phyloP scores from a whole-genome alignment of 2,329 filamentous ascomycete genomes.

The Diplodia mutila region DNA sequence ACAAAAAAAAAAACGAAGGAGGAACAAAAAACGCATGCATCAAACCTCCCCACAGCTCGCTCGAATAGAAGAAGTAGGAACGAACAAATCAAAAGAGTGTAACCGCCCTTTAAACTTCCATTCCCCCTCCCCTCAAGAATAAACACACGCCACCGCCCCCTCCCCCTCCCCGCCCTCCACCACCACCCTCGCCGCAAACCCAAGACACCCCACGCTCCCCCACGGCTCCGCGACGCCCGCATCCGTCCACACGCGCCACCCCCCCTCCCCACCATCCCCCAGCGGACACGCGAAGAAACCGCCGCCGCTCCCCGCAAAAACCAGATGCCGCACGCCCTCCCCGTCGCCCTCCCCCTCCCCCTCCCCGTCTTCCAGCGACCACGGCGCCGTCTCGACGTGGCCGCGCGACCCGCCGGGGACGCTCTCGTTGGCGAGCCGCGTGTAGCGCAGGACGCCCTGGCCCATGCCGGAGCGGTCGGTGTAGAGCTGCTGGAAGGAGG shows the following conservation, averaged over 20 bases:
- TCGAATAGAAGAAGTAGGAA: no score
- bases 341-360: not conserved
- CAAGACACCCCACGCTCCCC: not conserved
- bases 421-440: not conserved
- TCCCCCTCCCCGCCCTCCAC: not conserved
- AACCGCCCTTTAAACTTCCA: no score
- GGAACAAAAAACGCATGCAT: no score
- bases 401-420: not conserved
- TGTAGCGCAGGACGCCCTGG: slow-evolving; percentile 2
- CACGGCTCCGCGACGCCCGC: not conserved
- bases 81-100: no score
- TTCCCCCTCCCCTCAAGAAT: not conserved
- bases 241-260: not conserved
- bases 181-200: not conserved
- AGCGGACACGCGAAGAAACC: not conserved
- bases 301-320: not conserved
- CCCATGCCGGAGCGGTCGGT: slow-evolving; percentile 13
- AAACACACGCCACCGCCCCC: not conserved
- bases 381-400: not conserved
- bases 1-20: no score
- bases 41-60: no score
- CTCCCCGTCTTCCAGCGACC: no score
- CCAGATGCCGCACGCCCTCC: not conserved
- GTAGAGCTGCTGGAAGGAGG: slow-evolving; percentile 1
- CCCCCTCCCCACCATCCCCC: not conserved